These are phyloP conservation scores for Nannochloris sp. DNA, from an alignment of 139 green algal species.

Conservation along the genomic window DNA sequence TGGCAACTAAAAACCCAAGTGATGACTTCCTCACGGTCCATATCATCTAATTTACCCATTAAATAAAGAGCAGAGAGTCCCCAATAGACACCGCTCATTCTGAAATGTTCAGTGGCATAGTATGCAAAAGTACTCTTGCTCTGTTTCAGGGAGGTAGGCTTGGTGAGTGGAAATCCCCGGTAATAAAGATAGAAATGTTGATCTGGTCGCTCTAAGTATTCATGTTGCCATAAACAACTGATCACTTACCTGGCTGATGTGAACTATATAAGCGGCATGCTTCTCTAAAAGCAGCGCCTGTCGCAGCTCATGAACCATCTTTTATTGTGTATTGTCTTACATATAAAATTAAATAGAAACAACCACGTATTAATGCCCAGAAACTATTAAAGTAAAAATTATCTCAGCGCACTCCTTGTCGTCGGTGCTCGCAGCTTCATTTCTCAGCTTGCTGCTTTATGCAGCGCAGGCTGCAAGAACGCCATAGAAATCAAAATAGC, in stretches of 20 bases:
- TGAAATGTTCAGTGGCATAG: constrained; percentile 91
- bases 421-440: too few species aligned
- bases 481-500: constrained; percentile 60
- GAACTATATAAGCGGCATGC: constrained; percentile 69
- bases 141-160: constrained; percentile 16
- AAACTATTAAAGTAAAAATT: too few species aligned
- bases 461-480: constrained; percentile 36
- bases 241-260: constrained; percentile 47
- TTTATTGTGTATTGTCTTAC: too few species aligned
- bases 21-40: constrained; percentile 52
- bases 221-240: background rate
- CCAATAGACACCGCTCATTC: constrained; percentile 97
- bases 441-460: background rate
- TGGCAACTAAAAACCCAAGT: constrained; percentile 67
- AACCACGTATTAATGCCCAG: too few species aligned
- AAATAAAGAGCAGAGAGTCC: constrained; percentile 82
- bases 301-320: background rate
- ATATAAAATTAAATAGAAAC: too few species aligned
- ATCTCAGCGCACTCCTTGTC: too few species aligned
- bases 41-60: constrained; percentile 51
- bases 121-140: constrained; percentile 52
- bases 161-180: background rate
- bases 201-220: background rate
- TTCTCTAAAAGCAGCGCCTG: constrained; percentile 53
- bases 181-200: background rate